Evolutionary conservation across 176 grass and related monocot genomes (phyloP), one percentile per base, ranked within the genome.

Genomic region (Elaeis guineensis): DNA sequence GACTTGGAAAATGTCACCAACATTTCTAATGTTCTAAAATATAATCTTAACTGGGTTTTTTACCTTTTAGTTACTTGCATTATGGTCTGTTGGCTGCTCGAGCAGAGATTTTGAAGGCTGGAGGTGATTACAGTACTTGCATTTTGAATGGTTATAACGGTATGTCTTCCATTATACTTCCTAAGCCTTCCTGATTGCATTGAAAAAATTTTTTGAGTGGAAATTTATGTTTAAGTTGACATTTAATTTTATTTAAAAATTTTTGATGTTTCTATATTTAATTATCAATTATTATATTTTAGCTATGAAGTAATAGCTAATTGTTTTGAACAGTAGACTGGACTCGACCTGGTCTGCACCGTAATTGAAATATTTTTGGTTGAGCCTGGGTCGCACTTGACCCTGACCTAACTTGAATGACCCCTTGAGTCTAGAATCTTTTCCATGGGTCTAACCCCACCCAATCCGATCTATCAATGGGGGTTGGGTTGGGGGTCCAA

Each of bases 1-100:
- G 11, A 44, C 35, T 44, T 44, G 35, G 9, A 14, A 44, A 44
- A 9, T 54, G 24, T 5, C 28, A 29, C 21, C 18, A 59, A 19
- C 14, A 12, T 50, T 23, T 11, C 0, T 60, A 18, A 26, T 1
- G 16, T 44, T 11, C 35, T 44, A 44, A 44, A 44, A 14, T 44
- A 44, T 44, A 14, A 44, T 44, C 35, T 44, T 44, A 44, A 44
- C 35, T 44, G 35, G 2, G 35, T 14, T 44, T 57, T 73, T 16
- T 73, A 66, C 63, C 62, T 62, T 26, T 15, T 73, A 97, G 93
- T 77, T 97, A 97, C 75, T 77, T 97, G 72, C 93, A 70, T 82
- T 97, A 89, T 71, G 93, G 93, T 19, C 68, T 97, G 67, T 76
- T 97, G 79, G 93, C 93, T 57, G 87, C 87, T 72, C 90, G 93